Percentiles rank a stretch among this genome's conserved stretches.
Conservation (phyloP, 179 eudicot species). For the Carnegiea gigantea region DNA sequence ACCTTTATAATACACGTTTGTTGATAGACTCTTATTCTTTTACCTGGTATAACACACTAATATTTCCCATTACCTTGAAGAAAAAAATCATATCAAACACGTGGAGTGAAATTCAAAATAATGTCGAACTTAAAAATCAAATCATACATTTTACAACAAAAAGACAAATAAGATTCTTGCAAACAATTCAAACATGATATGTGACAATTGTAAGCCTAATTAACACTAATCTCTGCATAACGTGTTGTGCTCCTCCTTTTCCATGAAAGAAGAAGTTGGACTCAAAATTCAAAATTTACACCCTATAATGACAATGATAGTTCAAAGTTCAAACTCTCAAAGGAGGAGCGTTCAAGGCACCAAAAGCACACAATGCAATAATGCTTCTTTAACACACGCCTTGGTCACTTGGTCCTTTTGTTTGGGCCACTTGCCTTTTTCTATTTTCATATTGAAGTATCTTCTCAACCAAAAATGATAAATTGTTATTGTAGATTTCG, state of each 20-base stretch:
- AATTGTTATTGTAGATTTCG: no score
- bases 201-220: background rate
- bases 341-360: background rate
- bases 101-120: background rate
- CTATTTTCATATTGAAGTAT: background rate
- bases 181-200: no score
- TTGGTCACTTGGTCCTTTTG: slow-evolving; percentile 6
- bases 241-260: background rate
- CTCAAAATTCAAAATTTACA: background rate
- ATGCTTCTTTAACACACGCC: slow-evolving; percentile 13
- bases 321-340: background rate
- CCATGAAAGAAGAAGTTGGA: background rate
- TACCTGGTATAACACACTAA: no score
- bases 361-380: background rate
- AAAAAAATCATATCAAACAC: background rate
- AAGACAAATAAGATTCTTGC: no score
- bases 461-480: background rate
- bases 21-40: no score
- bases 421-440: slow-evolving; percentile 10
- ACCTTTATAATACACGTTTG: no score
- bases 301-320: background rate
- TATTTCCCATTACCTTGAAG: no score
- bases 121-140: background rate
- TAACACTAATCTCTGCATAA: background rate
- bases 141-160: background rate